Evolutionary conservation across 805 yeast species (phyloP).

Genomic region (Torulaspora microellipsoides): DNA sequence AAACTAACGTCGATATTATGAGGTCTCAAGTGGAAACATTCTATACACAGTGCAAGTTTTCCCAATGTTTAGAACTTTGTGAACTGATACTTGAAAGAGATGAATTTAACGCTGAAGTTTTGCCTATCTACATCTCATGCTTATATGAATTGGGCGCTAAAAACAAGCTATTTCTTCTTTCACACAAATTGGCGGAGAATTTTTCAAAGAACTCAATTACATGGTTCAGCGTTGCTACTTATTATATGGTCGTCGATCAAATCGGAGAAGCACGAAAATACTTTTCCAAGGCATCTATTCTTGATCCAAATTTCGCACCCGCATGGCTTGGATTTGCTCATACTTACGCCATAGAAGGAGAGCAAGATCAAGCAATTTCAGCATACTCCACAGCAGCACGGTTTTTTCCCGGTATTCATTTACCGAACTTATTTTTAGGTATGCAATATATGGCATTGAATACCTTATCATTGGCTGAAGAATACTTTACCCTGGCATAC

Average conservation of each 20-base stretch:
- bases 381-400: conserved; percentile 96
- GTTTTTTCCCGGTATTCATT: conserved; percentile 83
- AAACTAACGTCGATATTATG: conserved; percentile 64
- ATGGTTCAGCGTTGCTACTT: conserved; percentile 90
- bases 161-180: conserved; percentile 70
- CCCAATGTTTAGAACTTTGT: conserved; percentile 69
- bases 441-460: conserved; percentile 94
- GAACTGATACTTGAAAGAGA: conserved; percentile 53
- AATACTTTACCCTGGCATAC: conserved; percentile 71
- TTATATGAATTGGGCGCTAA: conserved; percentile 79
- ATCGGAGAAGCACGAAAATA: conserved; percentile 78
- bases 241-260: conserved; percentile 71
- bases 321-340: conserved; percentile 99
- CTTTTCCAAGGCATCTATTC: conserved; percentile 82
- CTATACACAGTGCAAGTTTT: conserved; percentile 73
- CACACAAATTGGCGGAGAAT: conserved; percentile 81
- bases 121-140: conserved; percentile 80
- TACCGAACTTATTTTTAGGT: conserved; percentile 86
- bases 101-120: conserved; percentile 61
- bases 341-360: conserved; percentile 97
- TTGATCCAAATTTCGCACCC: conserved; percentile 85
- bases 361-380: conserved; percentile 96
- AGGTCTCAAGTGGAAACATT: conserved; percentile 63
- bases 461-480: conserved; percentile 77
- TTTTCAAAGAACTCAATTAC: conserved; percentile 79